These are phyloP conservation scores for Gloeopeniophorella convolvens DNA, from an alignment of 768 basidiomycete species.

Conservation along the genomic window DNA sequence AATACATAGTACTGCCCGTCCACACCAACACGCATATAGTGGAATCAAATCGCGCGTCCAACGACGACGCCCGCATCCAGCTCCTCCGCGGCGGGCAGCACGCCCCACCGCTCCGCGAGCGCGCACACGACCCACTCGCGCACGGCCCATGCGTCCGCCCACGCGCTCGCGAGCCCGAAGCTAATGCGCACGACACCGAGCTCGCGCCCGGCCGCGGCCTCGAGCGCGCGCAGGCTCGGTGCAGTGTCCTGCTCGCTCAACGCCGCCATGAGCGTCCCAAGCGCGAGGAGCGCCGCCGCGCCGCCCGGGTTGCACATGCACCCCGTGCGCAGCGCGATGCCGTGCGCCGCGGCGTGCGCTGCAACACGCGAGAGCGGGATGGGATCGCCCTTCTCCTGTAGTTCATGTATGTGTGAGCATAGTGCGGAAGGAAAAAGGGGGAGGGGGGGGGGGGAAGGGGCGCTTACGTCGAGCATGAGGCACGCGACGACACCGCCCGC, in stretches of 20 bases:
- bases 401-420: background rate
- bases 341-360: slow-evolving; percentile 49
- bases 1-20: no score
- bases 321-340: slow-evolving; percentile 71
- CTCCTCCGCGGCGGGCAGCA: no score
- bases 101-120: slow-evolving; percentile 9
- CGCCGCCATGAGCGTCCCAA: slow-evolving; percentile 55
- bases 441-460: background rate
- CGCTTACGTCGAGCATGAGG: slow-evolving; percentile 15
- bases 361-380: slow-evolving; percentile 40
- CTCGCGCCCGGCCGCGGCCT: slow-evolving; percentile 54
- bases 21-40: no score
- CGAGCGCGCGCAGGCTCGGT: slow-evolving; percentile 40
- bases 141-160: slow-evolving; percentile 54
- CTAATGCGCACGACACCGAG: slow-evolving; percentile 73
- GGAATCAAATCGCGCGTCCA: no score
- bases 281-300: slow-evolving; percentile 62
- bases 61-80: no score
- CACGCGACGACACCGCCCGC: slow-evolving; percentile 16
- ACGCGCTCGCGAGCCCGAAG: slow-evolving; percentile 72
- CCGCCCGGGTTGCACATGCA: slow-evolving; percentile 89
- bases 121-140: slow-evolving; percentile 24
- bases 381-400: slow-evolving; percentile 11
- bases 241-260: slow-evolving; percentile 56
- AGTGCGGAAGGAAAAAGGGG: background rate